These are phyloP conservation scores for Heteromeles arbutifolia DNA, from an alignment of 306 rosid species.

Conservation along the genomic window DNA sequence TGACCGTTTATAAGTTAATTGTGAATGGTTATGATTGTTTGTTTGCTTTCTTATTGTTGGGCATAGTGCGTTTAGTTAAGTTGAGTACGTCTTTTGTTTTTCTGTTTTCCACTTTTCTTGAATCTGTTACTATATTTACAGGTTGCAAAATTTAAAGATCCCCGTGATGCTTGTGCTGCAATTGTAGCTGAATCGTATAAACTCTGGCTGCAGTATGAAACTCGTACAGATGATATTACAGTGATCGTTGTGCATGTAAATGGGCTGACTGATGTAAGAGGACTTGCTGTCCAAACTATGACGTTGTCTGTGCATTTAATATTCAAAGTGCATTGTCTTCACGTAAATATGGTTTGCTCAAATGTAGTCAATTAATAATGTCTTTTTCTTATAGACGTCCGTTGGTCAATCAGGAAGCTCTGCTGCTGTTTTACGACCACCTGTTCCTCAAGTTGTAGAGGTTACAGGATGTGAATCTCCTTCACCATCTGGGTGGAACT, in stretches of 20 bases:
- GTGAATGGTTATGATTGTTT: neutral
- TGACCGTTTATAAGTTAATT: neutral
- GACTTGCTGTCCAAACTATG: slow-evolving; percentile 10
- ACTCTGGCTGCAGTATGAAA: slow-evolving; percentile 95
- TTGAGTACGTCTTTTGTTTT: neutral
- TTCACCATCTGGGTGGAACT: slow-evolving; percentile 61
- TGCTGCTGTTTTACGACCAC: slow-evolving; percentile 32
- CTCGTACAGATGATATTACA: slow-evolving; percentile 99
- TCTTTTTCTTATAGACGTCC: slow-evolving; percentile 36
- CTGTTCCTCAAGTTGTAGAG: slow-evolving; percentile 80
- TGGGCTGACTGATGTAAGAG: slow-evolving; percentile 71
- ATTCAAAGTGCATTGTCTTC: neutral
- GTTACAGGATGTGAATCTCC: slow-evolving; percentile 94
- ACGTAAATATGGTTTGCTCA: neutral
- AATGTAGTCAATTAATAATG: slow-evolving; percentile 14
- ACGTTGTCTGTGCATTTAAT: neutral
- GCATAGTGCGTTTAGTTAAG: neutral
- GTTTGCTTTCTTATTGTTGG: neutral
- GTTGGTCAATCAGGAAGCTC: slow-evolving; percentile 48
- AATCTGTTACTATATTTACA: slow-evolving; percentile 27
- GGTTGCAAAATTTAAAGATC: slow-evolving; percentile 87
- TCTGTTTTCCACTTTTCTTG: neutral
- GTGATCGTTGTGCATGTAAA: slow-evolving; percentile 84
- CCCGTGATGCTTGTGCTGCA: slow-evolving; percentile 99
- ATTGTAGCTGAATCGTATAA: slow-evolving; percentile 96